Evolutionary conservation across 1,284 basidiomycete species (phyloP).

Genomic region (Flammula alnicola): DNA sequence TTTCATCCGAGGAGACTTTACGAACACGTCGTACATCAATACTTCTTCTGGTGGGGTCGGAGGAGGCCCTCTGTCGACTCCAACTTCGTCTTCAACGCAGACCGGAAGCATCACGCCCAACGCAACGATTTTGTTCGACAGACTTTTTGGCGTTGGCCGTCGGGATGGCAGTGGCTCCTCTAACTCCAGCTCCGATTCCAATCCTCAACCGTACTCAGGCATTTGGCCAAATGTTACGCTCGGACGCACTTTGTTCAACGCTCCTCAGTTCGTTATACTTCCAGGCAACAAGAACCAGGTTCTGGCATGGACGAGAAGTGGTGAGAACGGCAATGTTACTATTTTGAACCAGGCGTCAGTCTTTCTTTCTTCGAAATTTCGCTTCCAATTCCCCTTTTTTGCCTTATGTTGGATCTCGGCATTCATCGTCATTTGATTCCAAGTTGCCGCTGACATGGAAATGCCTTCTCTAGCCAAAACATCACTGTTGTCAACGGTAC

Average conservation of each 20-base stretch:
- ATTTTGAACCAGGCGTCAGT: conserved; percentile 61
- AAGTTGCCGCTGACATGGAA: too few species aligned
- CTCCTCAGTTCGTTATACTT: conserved; percentile 50
- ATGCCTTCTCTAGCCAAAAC: conserved; percentile 38
- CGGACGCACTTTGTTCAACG: conserved; percentile 64
- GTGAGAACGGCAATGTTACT: conserved; percentile 45
- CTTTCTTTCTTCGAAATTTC: not conserved
- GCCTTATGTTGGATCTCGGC: too few species aligned
- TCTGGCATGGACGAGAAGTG: conserved; percentile 58
- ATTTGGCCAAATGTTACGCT: conserved; percentile 62
- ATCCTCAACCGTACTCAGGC: conserved; percentile 33
- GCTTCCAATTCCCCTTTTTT: not conserved
- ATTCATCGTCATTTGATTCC: too few species aligned
- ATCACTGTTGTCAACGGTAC: conserved; percentile 52
- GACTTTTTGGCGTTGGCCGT: conserved; percentile 8
- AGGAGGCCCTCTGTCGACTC: conserved; percentile 10
- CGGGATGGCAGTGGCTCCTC: conserved; percentile 6
- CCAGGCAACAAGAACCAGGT: conserved; percentile 66
- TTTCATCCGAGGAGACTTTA: conserved; percentile 28
- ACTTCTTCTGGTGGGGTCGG: conserved; percentile 21
- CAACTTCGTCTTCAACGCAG: conserved; percentile 6
- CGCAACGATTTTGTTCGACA: not conserved
- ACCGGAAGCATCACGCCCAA: not conserved
- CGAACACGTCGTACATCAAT: conserved; percentile 22
- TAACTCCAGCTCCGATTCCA: conserved; percentile 4